Percentiles rank a stretch among this genome's conserved stretches.
These are phyloP conservation scores for Gamarada debralockiae DNA, from an alignment of 495 filamentous ascomycete species.

Conservation along the genomic window DNA sequence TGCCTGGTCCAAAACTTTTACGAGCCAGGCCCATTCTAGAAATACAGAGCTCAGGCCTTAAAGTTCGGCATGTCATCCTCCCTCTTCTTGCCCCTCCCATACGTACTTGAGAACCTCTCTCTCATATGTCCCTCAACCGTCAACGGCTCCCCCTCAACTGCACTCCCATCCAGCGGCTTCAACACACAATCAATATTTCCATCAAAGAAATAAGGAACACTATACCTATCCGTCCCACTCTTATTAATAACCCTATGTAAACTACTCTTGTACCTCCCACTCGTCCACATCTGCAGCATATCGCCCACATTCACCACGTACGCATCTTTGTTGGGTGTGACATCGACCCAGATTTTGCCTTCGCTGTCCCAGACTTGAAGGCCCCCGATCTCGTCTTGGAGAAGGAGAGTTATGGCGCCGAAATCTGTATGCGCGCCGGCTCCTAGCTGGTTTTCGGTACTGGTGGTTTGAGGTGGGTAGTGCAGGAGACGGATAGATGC, in stretches of 20 bases:
- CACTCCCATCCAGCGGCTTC: constrained; percentile 29
- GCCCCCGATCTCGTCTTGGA: constrained; percentile 32
- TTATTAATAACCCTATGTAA: constrained; percentile 41
- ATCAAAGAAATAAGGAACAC: constrained; percentile 41
- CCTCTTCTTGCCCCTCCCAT: constrained; percentile 22
- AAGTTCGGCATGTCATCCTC: constrained; percentile 10
- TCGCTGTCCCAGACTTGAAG: constrained; percentile 36
- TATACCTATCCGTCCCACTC: constrained; percentile 38
- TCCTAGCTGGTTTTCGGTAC: constrained; percentile 26
- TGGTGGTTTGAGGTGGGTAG: constrained; percentile 37
- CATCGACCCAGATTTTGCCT: constrained; percentile 23
- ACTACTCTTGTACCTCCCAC: constrained; percentile 37
- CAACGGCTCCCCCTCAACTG: constrained; percentile 15
- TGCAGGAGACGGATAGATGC: constrained; percentile 31
- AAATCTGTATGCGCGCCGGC: constrained; percentile 19
- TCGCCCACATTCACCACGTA: constrained; percentile 48
- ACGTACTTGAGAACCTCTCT: constrained; percentile 31
- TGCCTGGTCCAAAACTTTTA: too few species aligned
- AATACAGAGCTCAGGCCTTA: constrained; percentile 16
- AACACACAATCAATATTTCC: constrained; percentile 23
- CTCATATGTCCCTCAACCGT: constrained; percentile 36
- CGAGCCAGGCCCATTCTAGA: too few species aligned
- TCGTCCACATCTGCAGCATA: constrained; percentile 38
- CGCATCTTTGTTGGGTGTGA: constrained; percentile 35
- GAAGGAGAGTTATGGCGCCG: constrained; percentile 35